Percentiles rank a stretch among this genome's conserved stretches.
Conservation (phyloP, 2,329 filamentous ascomycete genomes). For the Fusarium veterinarium region DNA sequence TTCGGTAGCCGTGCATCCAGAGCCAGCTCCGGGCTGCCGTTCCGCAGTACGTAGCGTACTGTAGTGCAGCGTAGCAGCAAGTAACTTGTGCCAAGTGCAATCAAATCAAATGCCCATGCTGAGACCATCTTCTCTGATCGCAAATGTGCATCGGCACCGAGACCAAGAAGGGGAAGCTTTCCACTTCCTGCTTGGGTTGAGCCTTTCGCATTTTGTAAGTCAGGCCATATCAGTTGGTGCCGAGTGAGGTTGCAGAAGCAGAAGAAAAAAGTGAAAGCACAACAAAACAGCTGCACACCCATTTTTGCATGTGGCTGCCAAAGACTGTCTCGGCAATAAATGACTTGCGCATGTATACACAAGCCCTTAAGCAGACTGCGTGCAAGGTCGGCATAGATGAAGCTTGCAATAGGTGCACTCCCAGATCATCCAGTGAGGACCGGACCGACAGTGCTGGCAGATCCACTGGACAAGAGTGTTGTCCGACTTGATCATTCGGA, state of each 20-base stretch:
- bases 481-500: conserved; percentile 75
- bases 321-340: conserved; percentile 30
- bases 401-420: conserved; percentile 77
- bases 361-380: conserved; percentile 50
- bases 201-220: conserved; percentile 38
- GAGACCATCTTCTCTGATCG: conserved; percentile 31
- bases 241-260: background rate
- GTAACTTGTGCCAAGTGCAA: conserved; percentile 35
- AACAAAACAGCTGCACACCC: conserved; percentile 22
- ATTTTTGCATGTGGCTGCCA: conserved; percentile 27
- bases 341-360: background rate
- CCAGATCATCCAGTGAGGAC: conserved; percentile 75
- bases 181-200: conserved; percentile 25
- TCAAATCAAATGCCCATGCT: conserved; percentile 34
- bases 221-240: conserved; percentile 32
- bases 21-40: conserved; percentile 41
- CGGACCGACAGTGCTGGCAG: conserved; percentile 72
- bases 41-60: conserved; percentile 19
- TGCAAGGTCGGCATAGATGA: conserved; percentile 71
- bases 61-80: background rate
- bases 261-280: background rate
- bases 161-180: conserved; percentile 30
- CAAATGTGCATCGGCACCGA: conserved; percentile 30
- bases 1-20: conserved; percentile 37
- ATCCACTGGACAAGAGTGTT: conserved; percentile 73